Conservation (phyloP, 768 basidiomycete species). For the Leccinum sublutescens region DNA sequence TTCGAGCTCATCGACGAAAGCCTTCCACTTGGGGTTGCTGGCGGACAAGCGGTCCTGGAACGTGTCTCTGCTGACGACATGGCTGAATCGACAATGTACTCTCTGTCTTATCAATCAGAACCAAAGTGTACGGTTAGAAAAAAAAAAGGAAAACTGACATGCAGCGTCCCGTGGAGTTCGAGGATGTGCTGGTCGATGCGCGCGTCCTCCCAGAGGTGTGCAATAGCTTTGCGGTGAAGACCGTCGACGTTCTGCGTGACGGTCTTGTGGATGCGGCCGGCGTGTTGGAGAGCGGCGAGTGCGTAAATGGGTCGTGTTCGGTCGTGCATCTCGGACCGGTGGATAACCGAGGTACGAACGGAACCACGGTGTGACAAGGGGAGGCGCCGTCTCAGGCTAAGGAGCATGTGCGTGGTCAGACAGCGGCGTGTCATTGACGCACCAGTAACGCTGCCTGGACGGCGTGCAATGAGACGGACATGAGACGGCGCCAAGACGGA, state of each 20-base stretch:
- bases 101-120: conserved; percentile 34
- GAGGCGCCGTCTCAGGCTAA: no score
- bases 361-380: conserved; percentile 38
- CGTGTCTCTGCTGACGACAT: conserved; percentile 57
- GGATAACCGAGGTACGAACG: conserved; percentile 82
- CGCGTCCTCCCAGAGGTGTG: conserved; percentile 41
- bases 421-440: conserved; percentile 12
- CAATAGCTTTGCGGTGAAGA: conserved; percentile 81
- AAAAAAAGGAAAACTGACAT: conserved; percentile 44
- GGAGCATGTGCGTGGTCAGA: background rate
- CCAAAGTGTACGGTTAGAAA: background rate
- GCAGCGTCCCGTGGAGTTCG: conserved; percentile 87
- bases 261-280: conserved; percentile 55
- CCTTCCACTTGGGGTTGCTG: conserved; percentile 79
- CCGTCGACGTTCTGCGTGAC: conserved; percentile 97
- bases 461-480: background rate
- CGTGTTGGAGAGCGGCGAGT: conserved; percentile 76
- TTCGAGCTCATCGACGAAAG: conserved; percentile 63
- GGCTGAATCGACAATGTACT: conserved; percentile 76
- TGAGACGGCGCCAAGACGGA: conserved; percentile 7
- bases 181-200: conserved; percentile 49
- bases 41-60: conserved; percentile 76
- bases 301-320: conserved; percentile 88
- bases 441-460: conserved; percentile 83
- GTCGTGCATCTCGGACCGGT: conserved; percentile 75